Conservation (phyloP, 441 rosid species). For the Syzygium syzygioides region DNA sequence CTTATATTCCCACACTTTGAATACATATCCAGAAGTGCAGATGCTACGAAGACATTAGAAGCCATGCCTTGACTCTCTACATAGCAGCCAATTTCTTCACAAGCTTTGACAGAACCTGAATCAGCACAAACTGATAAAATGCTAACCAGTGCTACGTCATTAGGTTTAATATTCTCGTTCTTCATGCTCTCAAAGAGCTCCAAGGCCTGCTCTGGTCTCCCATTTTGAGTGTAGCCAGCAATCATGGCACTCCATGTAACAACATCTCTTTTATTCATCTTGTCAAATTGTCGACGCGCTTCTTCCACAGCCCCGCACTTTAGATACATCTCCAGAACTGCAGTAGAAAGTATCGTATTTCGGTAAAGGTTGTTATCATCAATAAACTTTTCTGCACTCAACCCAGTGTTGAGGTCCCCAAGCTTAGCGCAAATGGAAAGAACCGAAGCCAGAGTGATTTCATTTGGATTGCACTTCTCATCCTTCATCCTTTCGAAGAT, state of each 20-base stretch:
- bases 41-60: conserved; percentile 18
- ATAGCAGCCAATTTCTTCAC: conserved; percentile 27
- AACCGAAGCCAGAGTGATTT: not conserved
- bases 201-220: conserved; percentile 18
- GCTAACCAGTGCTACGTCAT: conserved; percentile 24
- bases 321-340: not conserved
- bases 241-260: conserved; percentile 30
- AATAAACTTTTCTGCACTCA: not conserved
- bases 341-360: not conserved
- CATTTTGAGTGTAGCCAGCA: conserved; percentile 27
- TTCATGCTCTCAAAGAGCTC: conserved; percentile 28
- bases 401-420: not conserved
- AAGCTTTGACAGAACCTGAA: conserved; percentile 25
- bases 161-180: conserved; percentile 22
- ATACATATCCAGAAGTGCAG: conserved; percentile 36
- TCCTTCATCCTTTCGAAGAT: not conserved
- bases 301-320: not conserved
- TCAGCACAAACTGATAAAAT: conserved; percentile 12
- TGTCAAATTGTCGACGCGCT: not conserved
- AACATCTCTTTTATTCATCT: not conserved
- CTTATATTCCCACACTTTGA: conserved; percentile 32
- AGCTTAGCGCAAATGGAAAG: not conserved
- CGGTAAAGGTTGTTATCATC: not conserved
- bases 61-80: conserved; percentile 11
- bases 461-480: not conserved